phyloP scores from a whole-genome alignment of 306 rosid species.

The Rosa rugosa region DNA sequence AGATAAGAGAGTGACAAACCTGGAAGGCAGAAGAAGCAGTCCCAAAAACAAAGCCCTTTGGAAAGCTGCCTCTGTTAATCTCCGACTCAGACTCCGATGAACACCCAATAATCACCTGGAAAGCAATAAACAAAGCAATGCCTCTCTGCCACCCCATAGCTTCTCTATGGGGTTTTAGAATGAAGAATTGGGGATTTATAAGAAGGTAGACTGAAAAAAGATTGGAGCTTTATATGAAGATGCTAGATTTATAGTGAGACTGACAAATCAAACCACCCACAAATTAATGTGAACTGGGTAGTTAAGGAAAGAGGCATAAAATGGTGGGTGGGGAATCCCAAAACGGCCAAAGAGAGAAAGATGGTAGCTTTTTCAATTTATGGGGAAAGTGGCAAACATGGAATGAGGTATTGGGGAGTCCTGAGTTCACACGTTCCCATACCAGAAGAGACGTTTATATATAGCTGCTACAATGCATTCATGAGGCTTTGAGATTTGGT shows the following conservation, averaged over 20 bases:
- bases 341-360: not conserved
- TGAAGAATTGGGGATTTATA: not conserved
- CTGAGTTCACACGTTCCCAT: slow-evolving; percentile 5
- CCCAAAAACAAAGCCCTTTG: slow-evolving; percentile 77
- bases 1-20: slow-evolving; percentile 33
- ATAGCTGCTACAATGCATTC: not conserved
- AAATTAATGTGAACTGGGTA: not conserved
- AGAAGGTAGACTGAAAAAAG: not conserved
- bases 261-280: not conserved
- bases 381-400: not conserved
- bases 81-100: slow-evolving; percentile 27
- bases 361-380: not conserved
- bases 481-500: not conserved
- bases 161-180: not conserved
- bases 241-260: not conserved
- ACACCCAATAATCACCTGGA: slow-evolving; percentile 38
- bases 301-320: not conserved
- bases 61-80: slow-evolving; percentile 58
- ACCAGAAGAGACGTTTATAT: not conserved
- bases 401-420: not conserved
- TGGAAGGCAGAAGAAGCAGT: slow-evolving; percentile 89
- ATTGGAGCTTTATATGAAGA: not conserved
- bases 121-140: slow-evolving; percentile 13
- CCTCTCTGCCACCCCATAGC: slow-evolving; percentile 39
- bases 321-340: not conserved